Percentiles rank a stretch among this genome's conserved stretches.
Conservation (phyloP, 805 yeast species). For the Nakazawaea wickerhamii region DNA sequence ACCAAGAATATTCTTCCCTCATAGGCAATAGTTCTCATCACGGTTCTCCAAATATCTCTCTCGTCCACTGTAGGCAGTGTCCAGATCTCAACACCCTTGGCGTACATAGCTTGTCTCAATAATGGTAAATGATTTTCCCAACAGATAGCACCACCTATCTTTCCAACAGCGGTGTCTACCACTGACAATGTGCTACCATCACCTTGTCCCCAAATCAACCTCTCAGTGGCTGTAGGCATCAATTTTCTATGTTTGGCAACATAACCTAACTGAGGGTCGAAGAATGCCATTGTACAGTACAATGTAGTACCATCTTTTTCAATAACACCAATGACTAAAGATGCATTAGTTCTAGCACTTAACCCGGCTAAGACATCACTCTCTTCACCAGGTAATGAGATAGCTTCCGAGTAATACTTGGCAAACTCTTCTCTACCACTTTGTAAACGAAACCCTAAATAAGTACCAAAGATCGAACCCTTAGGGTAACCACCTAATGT, state of each 20-base stretch:
- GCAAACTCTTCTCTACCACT: constrained; percentile 36
- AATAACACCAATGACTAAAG: constrained; percentile 35
- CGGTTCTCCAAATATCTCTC: constrained; percentile 37
- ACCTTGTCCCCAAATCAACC: constrained; percentile 41
- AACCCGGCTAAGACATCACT: constrained; percentile 28
- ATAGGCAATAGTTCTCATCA: constrained; percentile 36
- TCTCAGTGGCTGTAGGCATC: constrained; percentile 40
- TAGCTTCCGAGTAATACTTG: constrained; percentile 29
- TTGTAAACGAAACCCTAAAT: constrained; percentile 35
- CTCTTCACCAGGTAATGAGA: constrained; percentile 32
- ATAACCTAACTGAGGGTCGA: constrained; percentile 33
- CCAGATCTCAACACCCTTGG: constrained; percentile 37
- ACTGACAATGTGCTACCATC: constrained; percentile 40
- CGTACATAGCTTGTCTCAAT: constrained; percentile 34
- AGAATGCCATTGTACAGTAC: constrained; percentile 36
- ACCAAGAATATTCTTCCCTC: constrained; percentile 37
- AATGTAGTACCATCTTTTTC: constrained; percentile 33
- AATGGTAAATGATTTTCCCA: constrained; percentile 43
- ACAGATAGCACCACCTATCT: constrained; percentile 41
- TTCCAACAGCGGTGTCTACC: constrained; percentile 29
- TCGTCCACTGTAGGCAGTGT: constrained; percentile 42
- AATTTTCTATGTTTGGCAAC: constrained; percentile 39
- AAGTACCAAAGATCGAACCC: constrained; percentile 37
- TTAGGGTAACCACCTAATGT: constrained; percentile 43
- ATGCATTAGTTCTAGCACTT: constrained; percentile 28